Conservation (phyloP, 805 yeast genomes). For the Zygotorulaspora chibaensis region DNA sequence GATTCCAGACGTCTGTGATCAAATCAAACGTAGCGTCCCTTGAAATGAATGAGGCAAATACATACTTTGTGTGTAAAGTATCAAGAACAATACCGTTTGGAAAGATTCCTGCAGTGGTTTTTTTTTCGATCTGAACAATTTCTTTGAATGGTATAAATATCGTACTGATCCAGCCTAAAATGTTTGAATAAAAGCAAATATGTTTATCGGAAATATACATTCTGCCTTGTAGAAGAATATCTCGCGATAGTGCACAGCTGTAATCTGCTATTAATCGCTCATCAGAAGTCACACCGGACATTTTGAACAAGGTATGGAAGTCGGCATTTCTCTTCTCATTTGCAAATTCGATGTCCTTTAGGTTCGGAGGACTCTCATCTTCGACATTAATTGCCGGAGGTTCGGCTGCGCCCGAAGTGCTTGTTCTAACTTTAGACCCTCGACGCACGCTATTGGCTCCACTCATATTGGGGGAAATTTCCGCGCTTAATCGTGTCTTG, state of each 20-base stretch:
- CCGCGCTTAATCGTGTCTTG: slow-evolving; percentile 13
- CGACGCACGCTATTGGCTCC: background rate
- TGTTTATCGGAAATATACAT: slow-evolving; percentile 53
- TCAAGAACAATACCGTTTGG: slow-evolving; percentile 65
- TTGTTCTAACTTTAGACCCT: slow-evolving; percentile 14
- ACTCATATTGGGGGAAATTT: slow-evolving; percentile 5
- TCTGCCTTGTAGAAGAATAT: slow-evolving; percentile 64
- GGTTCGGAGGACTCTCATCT: slow-evolving; percentile 11
- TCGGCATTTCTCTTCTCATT: slow-evolving; percentile 52
- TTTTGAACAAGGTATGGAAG: slow-evolving; percentile 56
- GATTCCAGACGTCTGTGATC: slow-evolving; percentile 61
- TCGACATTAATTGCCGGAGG: slow-evolving; percentile 20
- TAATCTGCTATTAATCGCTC: slow-evolving; percentile 59
- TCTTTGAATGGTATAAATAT: slow-evolving; percentile 55
- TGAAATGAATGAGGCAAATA: slow-evolving; percentile 60
- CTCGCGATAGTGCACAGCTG: slow-evolving; percentile 62
- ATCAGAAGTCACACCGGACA: slow-evolving; percentile 39
- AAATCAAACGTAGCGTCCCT: slow-evolving; percentile 51
- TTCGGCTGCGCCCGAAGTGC: slow-evolving; percentile 18
- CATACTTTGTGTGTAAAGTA: slow-evolving; percentile 57
- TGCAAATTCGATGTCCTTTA: slow-evolving; percentile 36
- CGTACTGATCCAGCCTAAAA: slow-evolving; percentile 63
- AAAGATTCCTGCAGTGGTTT: slow-evolving; percentile 60
- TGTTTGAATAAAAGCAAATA: slow-evolving; percentile 61
- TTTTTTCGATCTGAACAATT: slow-evolving; percentile 59